Base-by-base conservation (phyloP, 805 yeast genomes). In the Zygosaccharomyces kombuchaensis region DNA sequence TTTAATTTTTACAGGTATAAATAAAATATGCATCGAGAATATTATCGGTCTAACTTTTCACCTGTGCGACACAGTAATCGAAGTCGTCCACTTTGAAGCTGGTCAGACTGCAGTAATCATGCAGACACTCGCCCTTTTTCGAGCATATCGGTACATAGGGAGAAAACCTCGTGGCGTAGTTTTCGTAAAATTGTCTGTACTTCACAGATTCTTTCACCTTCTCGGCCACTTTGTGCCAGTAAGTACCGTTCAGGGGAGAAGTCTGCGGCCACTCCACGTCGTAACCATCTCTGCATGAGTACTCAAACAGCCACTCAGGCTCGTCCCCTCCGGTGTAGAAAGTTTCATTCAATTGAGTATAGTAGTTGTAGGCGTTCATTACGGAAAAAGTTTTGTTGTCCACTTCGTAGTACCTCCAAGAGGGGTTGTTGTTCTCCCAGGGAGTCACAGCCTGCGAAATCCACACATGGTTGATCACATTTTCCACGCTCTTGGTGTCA, bases 341-440 rank as follows among this genome's bases (percentile, higher is more conserved):
- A 10, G 84, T 79, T 37, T 74, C 77, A 57, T 81, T 80, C 53
- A 84, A 71, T 48, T 70, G 70, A n/a, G 83, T 72, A 62, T 73
- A 81, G 65, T 72, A 80, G 55, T 80, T 81, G 65, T 62, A 73
- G 2, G 81, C 70, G 57, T 83, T 79, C 73, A 80, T 71, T 47
- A 83, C 69, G 51, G 76, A 76, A 66, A 80, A 81, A 5, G 85
- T 74, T 51, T 74, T 63, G 17, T 74, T 65, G 59, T 83, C 87
- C 44, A 83, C 81, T 53, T 78, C 80, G 56, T 83, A 84, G 65
- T 81, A 82, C 60, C 85, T 75, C 84, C 87, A 83, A 16, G 81
- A 74, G 6, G 90, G 90, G 60, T 83, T 83, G 52, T 75, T 72
- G 40, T 77, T 71, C 6, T 70, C 64, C 57, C 72, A 70, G 7